Evolutionary conservation across 78 protist species (phyloP), one percentile per base, ranked within the genome.

Genomic region (Dictyostelium citrinum): DNA sequence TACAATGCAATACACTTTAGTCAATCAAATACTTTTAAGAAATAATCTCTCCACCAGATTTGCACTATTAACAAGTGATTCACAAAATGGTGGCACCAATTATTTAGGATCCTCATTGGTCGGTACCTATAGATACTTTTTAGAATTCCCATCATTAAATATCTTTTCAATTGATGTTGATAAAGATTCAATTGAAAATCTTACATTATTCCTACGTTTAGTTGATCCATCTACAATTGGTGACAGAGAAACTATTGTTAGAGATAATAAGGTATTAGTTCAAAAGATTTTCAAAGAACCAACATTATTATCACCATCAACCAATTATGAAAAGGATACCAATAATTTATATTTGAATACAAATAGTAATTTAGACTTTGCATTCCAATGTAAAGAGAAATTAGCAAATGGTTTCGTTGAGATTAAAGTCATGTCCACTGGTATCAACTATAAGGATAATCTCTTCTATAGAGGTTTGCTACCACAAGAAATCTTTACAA

Each of bases 361-460:
- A 14, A 76, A 85, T 41, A 45, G 72, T 29, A 85, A 85, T 58
- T 58, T 85, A 11, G 58, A 74, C 27, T 85, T 61, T 58, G 45
- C 43, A 43, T 61, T 37, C 37, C 55, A 85, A n/a, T 29, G 83
- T 41, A 64, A 71, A 41, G 61, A 39, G 5, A 24, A 31, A n/a
- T 37, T 85, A 12, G 45, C 46, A 37, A 46, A 76, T 8, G 67
- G 46, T 22, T 75, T 43, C 17, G 61, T 76, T 22, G 92, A 85
- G 22, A 85, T 85, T 39, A 76, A 85, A 61, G 92, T 85, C 7
- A 74, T 55, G 84, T 83, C 92, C 11, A 61, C 92, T 24, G 92
- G 92, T 76, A 74, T 91, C 60, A 91, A 91, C 71, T 91, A 77
- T 61, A 82, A 84, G 20, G 95, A 91, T 67, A 84, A 84, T 31